Evolutionary conservation across 768 basidiomycete genomes (phyloP).

Genomic region (Amyloporia xantha): DNA sequence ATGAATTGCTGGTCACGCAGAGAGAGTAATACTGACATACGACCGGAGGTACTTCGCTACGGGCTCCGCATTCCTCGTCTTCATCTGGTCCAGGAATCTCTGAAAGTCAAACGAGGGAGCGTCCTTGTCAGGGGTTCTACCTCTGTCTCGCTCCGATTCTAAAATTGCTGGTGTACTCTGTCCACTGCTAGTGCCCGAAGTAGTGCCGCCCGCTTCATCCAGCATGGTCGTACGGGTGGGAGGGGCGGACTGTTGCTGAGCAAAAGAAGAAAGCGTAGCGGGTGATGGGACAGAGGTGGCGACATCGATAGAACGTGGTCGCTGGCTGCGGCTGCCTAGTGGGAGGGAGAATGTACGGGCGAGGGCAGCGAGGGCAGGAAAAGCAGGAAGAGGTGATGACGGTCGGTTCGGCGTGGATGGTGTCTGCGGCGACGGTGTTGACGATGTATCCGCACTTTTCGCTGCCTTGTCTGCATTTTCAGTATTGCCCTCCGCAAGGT

Average conservation of each 20-base stretch:
- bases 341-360: slow-evolving; percentile 60
- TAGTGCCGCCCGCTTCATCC: slow-evolving; percentile 10
- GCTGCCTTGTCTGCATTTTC: neutral
- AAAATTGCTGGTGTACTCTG: slow-evolving; percentile 14
- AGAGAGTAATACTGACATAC: slow-evolving; percentile 44
- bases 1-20: slow-evolving; percentile 1
- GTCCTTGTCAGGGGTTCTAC: slow-evolving; percentile 23
- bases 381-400: slow-evolving; percentile 38
- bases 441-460: neutral
- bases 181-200: slow-evolving; percentile 13
- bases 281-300: slow-evolving; percentile 53
- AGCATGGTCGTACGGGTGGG: neutral
- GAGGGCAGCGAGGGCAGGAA: slow-evolving; percentile 59
- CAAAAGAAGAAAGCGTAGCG: slow-evolving; percentile 47
- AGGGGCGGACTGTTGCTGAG: slow-evolving; percentile 35
- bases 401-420: slow-evolving; percentile 26
- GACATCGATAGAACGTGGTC: slow-evolving; percentile 57
- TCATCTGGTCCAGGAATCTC: slow-evolving; percentile 92
- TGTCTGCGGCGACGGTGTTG: slow-evolving; percentile 12
- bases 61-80: slow-evolving; percentile 78
- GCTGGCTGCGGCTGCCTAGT: slow-evolving; percentile 29
- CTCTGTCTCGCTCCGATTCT: slow-evolving; percentile 13
- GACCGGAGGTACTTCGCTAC: slow-evolving; percentile 94
- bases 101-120: slow-evolving; percentile 82
- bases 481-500: slow-evolving; percentile 1